Conservation (phyloP, 1,139 yeast genomes). For the Blastobotrys proliferans region DNA sequence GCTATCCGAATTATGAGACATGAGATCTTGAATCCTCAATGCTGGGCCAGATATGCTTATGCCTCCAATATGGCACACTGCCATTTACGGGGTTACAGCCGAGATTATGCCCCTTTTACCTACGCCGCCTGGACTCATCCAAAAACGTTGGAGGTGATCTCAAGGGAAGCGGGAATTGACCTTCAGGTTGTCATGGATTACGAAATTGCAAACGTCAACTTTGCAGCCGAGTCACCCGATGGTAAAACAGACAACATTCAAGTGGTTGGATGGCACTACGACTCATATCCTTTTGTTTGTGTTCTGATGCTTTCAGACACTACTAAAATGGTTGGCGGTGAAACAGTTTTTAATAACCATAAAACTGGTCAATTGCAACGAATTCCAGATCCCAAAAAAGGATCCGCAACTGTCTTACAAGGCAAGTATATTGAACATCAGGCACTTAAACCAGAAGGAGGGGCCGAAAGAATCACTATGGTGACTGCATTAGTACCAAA, state of each 20-base stretch:
- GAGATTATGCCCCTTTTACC: slow-evolving; percentile 3
- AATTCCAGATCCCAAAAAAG: slow-evolving; percentile 6
- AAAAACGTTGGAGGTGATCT: neutral
- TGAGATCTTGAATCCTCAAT: neutral
- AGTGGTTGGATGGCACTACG: slow-evolving; percentile 7
- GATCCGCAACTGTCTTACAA: slow-evolving; percentile 6
- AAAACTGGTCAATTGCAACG: neutral
- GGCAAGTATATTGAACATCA: slow-evolving; percentile 9
- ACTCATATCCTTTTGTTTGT: slow-evolving; percentile 8
- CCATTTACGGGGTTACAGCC: slow-evolving; percentile 2
- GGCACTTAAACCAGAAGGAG: slow-evolving; percentile 7
- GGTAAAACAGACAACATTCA: neutral
- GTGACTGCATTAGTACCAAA: slow-evolving; percentile 5
- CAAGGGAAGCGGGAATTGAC: slow-evolving; percentile 4
- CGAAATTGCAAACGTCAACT: slow-evolving; percentile 6
- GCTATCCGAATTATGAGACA: slow-evolving; percentile 6
- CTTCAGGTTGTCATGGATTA: slow-evolving; percentile 4
- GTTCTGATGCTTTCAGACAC: slow-evolving; percentile 6
- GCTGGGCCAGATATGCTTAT: neutral
- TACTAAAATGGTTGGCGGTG: slow-evolving; percentile 8
- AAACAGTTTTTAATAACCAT: slow-evolving; percentile 6
- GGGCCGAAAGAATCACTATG: slow-evolving; percentile 6
- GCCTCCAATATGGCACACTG: slow-evolving; percentile 2
- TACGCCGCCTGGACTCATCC: slow-evolving; percentile 8
- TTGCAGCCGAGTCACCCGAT: neutral